These are phyloP conservation scores for Heteromeles arbutifolia DNA, from an alignment of 306 rosid species.

Conservation along the genomic window DNA sequence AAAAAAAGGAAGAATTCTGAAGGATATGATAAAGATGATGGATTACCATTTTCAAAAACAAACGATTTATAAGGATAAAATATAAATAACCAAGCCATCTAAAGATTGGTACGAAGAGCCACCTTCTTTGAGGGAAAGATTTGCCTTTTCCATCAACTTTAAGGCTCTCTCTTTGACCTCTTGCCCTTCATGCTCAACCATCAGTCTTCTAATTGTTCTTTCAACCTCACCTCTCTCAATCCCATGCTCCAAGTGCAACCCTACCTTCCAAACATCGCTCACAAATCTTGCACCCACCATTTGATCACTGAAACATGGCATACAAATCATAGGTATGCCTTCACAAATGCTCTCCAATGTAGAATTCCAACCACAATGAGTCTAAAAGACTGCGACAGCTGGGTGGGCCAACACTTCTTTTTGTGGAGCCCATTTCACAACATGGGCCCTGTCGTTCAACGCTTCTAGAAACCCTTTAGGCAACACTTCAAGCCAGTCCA, in stretches of 20 bases:
- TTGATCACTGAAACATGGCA: conserved; percentile 18
- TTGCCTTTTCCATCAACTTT: conserved; percentile 35
- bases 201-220: conserved; percentile 28
- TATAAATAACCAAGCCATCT: conserved; percentile 14
- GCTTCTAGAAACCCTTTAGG: conserved; percentile 36
- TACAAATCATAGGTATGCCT: conserved; percentile 62
- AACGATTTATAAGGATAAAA: conserved; percentile 10
- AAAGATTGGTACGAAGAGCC: conserved; percentile 23
- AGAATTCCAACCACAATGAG: conserved; percentile 67
- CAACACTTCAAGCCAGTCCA: conserved; percentile 10
- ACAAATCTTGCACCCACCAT: conserved; percentile 40
- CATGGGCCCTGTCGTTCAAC: conserved; percentile 35
- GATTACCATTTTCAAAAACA: not conserved
- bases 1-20: too few species aligned
- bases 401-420: conserved; percentile 44
- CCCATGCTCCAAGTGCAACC: conserved; percentile 17
- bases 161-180: conserved; percentile 25
- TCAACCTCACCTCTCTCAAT: conserved; percentile 47
- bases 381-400: conserved; percentile 56
- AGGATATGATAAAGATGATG: too few species aligned
- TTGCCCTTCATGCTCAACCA: conserved; percentile 33
- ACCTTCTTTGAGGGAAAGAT: conserved; percentile 16
- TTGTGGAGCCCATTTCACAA: conserved; percentile 72
- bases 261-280: conserved; percentile 48
- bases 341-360: conserved; percentile 48